Base-by-base conservation (phyloP, 306 rosid genomes). In the Mimosa bimucronata region DNA sequence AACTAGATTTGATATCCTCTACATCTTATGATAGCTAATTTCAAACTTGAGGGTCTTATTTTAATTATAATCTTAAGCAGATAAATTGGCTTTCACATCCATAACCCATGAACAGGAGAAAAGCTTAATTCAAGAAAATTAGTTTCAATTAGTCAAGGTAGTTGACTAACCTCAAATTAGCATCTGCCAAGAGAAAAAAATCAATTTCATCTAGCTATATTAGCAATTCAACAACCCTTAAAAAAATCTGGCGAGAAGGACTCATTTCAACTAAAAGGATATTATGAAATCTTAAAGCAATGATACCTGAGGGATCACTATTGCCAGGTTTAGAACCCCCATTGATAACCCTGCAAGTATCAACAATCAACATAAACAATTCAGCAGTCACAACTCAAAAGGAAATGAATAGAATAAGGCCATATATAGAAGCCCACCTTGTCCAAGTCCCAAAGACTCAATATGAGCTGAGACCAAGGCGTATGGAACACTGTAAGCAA, bases 321-420 rank as follows among this genome's bases (percentile, higher is more conserved):
- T 86, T 79, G 99, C 97, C 82, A 93, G 90, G 84, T 93, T 96
- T 77, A 96, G 86, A 78, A 96, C 97, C 85, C 98, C 99, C 97
- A 88, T 89, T 40, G 99, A 96, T 80, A 93, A 85, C 79, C 98
- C 97, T 95, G 92, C 76, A 87, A 88, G 69, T 79, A 79, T 79
- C 76, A 81, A 89, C 44, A 74, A 80, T 50, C 45, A 80, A 75
- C 61, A 79, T 78, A 75, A 81, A 86, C 71, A 81, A 26, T 73
- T 78, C 45, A 58, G 38, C 68, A 72, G 71, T 57, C 85, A 41
- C 42, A 21, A 46, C 57, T 71, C 78, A 42, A 8, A 23, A 42
- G 14, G 18, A 44, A 25, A 42, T 42, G 28, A 84, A 15, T 84
- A 34, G 81, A 74, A 71, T 26, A 81, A 37, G 65, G 71, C 55